phyloP scores from a whole-genome alignment of 768 basidiomycete species.

The Hebeloma cylindrosporum region DNA sequence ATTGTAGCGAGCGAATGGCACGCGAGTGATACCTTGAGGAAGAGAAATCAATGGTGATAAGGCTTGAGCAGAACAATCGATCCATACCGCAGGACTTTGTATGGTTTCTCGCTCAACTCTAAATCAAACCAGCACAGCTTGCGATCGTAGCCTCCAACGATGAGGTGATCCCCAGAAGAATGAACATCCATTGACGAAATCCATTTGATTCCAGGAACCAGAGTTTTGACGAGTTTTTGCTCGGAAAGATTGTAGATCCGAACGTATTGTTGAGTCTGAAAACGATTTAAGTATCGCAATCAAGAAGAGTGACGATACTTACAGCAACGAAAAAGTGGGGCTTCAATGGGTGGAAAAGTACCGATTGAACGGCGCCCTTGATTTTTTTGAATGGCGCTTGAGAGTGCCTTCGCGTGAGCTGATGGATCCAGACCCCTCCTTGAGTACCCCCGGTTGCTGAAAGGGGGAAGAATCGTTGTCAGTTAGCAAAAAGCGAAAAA shows the following conservation, averaged over 20 bases:
- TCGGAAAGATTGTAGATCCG: slow-evolving; percentile 92
- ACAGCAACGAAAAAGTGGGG: slow-evolving; percentile 98
- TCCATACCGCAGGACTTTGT: slow-evolving; percentile 87
- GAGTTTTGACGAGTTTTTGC: slow-evolving; percentile 91
- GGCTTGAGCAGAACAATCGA: slow-evolving; percentile 5
- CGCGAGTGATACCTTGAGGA: slow-evolving; percentile 80
- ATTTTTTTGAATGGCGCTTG: slow-evolving; percentile 98
- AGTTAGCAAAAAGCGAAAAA: slow-evolving; percentile 8
- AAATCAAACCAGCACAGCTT: slow-evolving; percentile 99
- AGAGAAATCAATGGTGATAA: slow-evolving; percentile 3
- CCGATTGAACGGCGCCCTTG: slow-evolving; percentile 86
- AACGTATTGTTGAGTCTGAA: slow-evolving; percentile 93
- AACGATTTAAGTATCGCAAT: slow-evolving; percentile 12
- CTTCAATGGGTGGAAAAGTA: slow-evolving; percentile 91
- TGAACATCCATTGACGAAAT: slow-evolving; percentile 98
- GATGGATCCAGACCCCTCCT: slow-evolving; percentile 93
- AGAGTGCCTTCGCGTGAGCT: slow-evolving; percentile 88
- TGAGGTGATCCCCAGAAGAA: slow-evolving; percentile 92
- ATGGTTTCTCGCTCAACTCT: slow-evolving; percentile 94
- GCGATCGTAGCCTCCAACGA: slow-evolving; percentile 96
- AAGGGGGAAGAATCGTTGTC: slow-evolving; percentile 3
- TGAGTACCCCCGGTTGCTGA: slow-evolving; percentile 67
- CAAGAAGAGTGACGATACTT: slow-evolving; percentile 32
- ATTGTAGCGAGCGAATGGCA: slow-evolving; percentile 90
- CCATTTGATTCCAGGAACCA: slow-evolving; percentile 94